These are phyloP conservation scores for Kalmusia sp. DNA, from an alignment of 2,329 filamentous ascomycete species.

Conservation along the genomic window DNA sequence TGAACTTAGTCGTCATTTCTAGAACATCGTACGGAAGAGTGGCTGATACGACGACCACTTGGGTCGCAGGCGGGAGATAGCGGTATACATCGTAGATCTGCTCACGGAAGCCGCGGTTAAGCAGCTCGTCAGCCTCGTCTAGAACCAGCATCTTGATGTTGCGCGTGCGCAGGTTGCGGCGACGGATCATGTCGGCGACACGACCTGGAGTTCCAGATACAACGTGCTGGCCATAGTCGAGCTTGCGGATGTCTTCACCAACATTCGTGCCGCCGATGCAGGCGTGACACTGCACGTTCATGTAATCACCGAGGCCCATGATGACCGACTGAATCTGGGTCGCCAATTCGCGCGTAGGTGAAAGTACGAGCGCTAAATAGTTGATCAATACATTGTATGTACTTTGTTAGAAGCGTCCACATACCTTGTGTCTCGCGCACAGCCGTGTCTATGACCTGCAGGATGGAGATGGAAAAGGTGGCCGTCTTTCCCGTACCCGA, in stretches of 20 bases:
- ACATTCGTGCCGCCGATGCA: conserved; percentile 99
- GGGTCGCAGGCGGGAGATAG: conserved; percentile 93
- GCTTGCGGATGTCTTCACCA: conserved; percentile 95
- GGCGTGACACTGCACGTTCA: conserved; percentile 99
- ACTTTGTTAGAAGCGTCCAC: conserved; percentile 7
- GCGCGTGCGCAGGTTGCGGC: conserved; percentile 74
- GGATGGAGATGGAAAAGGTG: conserved; percentile 94
- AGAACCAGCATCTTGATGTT: conserved; percentile 82
- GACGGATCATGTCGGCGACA: conserved; percentile 84
- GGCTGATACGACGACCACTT: conserved; percentile 97
- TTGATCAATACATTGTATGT: conserved; percentile 18
- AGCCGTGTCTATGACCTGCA: conserved; percentile 93
- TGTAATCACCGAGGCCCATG: conserved; percentile 99
- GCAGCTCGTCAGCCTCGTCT: conserved; percentile 77
- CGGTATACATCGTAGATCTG: conserved; percentile 99
- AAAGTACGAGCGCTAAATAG: conserved; percentile 83
- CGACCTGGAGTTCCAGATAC: conserved; percentile 97
- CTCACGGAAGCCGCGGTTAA: conserved; percentile 95
- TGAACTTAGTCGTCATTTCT: conserved; percentile 99
- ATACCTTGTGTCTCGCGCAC: conserved; percentile 84
- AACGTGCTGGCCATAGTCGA: conserved; percentile 97
- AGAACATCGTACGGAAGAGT: conserved; percentile 97
- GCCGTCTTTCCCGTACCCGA: conserved; percentile 97
- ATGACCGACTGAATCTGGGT: conserved; percentile 99
- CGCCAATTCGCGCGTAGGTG: conserved; percentile 93